Percentiles rank a stretch among this genome's conserved stretches.
These are phyloP conservation scores for Erythrophleum fordii DNA, from an alignment of 306 rosid species.

Conservation along the genomic window DNA sequence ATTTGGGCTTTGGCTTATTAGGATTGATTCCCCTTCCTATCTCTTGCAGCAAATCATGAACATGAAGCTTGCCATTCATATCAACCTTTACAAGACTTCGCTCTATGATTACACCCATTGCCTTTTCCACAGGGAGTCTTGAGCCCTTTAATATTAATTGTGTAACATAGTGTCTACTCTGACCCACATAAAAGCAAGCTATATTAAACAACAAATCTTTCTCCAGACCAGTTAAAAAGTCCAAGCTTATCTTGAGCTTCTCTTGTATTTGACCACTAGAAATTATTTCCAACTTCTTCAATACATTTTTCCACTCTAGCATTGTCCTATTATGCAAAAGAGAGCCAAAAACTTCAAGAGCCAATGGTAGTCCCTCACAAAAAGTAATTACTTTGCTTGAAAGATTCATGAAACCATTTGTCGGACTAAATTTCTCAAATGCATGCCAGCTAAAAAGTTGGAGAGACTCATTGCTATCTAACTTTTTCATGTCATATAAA, in stretches of 20 bases:
- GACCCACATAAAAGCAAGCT: background rate
- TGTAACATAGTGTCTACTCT: too few species aligned
- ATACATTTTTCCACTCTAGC: background rate
- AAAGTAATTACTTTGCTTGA: background rate
- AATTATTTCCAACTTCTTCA: background rate
- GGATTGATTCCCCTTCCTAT: background rate
- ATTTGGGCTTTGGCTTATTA: background rate
- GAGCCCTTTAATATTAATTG: background rate
- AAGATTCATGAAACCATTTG: background rate
- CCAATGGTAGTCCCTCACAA: background rate
- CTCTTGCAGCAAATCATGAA: background rate
- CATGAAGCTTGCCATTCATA: background rate
- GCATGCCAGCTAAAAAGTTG: background rate
- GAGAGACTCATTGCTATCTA: background rate
- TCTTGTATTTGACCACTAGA: background rate
- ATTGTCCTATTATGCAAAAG: background rate
- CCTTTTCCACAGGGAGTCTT: accelerated
- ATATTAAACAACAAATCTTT: background rate
- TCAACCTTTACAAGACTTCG: background rate
- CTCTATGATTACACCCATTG: background rate
- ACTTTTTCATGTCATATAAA: background rate
- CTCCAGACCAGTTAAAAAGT: background rate
- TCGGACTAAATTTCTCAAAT: background rate
- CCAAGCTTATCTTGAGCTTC: background rate
- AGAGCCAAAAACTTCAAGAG: background rate